Base-by-base conservation (phyloP, 352 stramenopile species). In the Discostella stelligera region DNA sequence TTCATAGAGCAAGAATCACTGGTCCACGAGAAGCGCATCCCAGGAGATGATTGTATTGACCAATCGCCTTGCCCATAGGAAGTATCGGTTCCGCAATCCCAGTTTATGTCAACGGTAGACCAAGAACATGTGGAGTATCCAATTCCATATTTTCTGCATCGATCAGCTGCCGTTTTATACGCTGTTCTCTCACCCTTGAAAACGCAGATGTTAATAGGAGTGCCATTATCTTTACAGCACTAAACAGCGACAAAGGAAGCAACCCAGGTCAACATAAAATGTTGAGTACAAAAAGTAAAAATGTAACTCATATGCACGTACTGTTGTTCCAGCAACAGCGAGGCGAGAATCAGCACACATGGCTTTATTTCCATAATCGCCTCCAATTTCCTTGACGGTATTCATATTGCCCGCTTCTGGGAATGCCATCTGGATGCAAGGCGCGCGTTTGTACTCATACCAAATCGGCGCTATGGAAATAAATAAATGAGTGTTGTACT, bases 351-450 rank as follows among this genome's bases (percentile, higher is more conserved):
- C 66, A 50, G 66, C 74, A 52, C 74, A 81, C 56, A 83, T 79
- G 13, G 76, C 76, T 64, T 79, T 73, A 32, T 79, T 77, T 16
- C 69, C 69, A 71, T 83, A 80, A 55, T 1, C 20, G 46, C 5
- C 32, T 64, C 75, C 75, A 59, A 83, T 68, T 32, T 83, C 76
- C 56, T 56, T 66, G 8, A 83, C 76, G 41, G 60, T 48, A 50
- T 83, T 79, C 76, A 79, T 69, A 27, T 41, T 62, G 5, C 60
- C 67, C 23, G 49, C 8, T 52, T 71, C 66, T 56, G 66, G 59
- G 46, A 86, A 87, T 13, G 71, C 71, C 50, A 86, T 41, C 39
- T 86, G 67, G 30, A 85, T 60, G 71, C 81, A 88, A 30, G 74
- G 66, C 13, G 32, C 39, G 0, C 53, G 54, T 32, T 79, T 59